Evolutionary conservation across 2,329 filamentous ascomycete species (phyloP).

Genomic region (Akanthomyces dipterigenus): DNA sequence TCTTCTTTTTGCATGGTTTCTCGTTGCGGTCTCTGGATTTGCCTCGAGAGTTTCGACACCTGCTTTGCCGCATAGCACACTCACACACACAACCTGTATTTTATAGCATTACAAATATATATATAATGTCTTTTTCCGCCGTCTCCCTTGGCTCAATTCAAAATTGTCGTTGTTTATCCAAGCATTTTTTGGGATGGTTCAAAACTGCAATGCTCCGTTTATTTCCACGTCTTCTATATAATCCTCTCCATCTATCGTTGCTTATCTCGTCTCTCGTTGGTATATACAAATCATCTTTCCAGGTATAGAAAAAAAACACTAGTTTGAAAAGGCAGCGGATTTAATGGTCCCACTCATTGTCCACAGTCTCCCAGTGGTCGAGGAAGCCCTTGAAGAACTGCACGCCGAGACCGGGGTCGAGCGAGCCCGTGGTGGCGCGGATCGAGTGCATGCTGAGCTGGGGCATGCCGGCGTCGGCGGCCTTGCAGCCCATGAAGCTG

Average conservation of each 20-base stretch:
- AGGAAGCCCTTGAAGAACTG: constrained; percentile 86
- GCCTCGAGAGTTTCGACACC: neutral
- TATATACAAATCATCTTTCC: constrained; percentile 3
- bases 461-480: constrained; percentile 82
- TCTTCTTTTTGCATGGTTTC: neutral
- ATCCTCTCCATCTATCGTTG: neutral
- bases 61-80: neutral
- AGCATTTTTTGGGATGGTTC: no score
- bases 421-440: constrained; percentile 74
- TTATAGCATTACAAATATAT: neutral
- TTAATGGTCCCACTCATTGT: constrained; percentile 61
- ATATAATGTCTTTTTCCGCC: neutral
- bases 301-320: no score
- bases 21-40: neutral
- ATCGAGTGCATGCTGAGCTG: constrained; percentile 94
- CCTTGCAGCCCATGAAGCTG: constrained; percentile 69
- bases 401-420: constrained; percentile 83
- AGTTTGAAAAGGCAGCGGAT: neutral
- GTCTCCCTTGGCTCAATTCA: neutral
- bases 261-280: neutral
- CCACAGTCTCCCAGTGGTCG: constrained; percentile 77
- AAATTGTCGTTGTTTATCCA: no score
- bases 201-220: neutral
- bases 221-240: neutral
- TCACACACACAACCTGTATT: neutral